Evolutionary conservation across 23 red algal genomes (phyloP).

Genomic region (Cyanidium caldarium): DNA sequence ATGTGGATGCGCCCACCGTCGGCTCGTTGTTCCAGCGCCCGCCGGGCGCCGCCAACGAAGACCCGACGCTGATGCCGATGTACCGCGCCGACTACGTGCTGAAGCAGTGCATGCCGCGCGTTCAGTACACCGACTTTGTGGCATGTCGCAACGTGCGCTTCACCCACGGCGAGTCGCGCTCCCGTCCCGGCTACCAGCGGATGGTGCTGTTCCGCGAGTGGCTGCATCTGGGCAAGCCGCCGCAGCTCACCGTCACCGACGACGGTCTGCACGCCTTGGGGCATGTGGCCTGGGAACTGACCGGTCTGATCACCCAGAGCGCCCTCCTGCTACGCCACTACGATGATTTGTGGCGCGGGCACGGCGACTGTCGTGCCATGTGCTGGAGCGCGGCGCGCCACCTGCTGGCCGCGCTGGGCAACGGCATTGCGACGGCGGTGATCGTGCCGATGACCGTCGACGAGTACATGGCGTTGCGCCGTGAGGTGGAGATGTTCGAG

Average conservation of each 20-base stretch:
- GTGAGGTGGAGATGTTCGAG: conserved; percentile 7
- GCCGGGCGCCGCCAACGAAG: too few species aligned
- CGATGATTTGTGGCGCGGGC: neutral
- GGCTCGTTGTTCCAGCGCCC: too few species aligned
- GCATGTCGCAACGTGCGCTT: conserved; percentile 3
- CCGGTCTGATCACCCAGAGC: conserved; percentile 48
- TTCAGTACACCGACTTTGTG: neutral
- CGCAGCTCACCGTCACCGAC: conserved; percentile 7
- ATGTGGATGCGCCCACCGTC: too few species aligned
- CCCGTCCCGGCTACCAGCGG: conserved; percentile 3
- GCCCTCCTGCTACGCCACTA: conserved; percentile 38
- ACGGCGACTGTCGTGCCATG: neutral
- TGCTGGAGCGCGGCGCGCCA: conserved; percentile 12
- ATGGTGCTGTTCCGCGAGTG: conserved; percentile 29
- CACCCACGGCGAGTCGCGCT: neutral
- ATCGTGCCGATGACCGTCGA: neutral
- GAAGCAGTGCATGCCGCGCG: neutral
- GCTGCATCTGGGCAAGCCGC: conserved; percentile 1
- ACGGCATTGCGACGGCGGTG: conserved; percentile 14
- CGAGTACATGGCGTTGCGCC: conserved; percentile 3
- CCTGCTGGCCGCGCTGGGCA: conserved; percentile 11
- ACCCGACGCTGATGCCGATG: neutral
- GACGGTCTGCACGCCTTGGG: conserved; percentile 36
- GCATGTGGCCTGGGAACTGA: conserved; percentile 49
- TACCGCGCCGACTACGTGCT: neutral